These are phyloP conservation scores for Piper betle DNA, from an alignment of 164 flowering plant species.

Conservation along the genomic window DNA sequence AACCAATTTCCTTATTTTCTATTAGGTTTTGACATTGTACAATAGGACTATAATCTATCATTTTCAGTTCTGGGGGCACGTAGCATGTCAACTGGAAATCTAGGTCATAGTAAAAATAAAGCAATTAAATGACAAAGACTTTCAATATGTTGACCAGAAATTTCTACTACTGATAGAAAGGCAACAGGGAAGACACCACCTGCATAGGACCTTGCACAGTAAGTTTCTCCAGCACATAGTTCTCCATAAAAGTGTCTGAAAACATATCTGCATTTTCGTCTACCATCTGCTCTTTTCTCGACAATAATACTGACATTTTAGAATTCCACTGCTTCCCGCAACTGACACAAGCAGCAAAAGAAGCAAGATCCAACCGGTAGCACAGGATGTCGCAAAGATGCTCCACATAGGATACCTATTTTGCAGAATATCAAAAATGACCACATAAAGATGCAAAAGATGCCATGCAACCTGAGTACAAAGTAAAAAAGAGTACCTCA, in stretches of 20 bases:
- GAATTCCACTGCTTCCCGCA: constrained; percentile 79
- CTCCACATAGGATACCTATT: constrained; percentile 79
- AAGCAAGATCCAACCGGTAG: constrained; percentile 89
- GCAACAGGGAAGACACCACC: constrained; percentile 26
- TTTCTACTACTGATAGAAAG: not conserved
- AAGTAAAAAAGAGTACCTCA: constrained; percentile 40
- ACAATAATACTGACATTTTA: constrained; percentile 54
- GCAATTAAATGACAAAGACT: no score
- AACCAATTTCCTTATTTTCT: no score
- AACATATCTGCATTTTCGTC: constrained; percentile 23
- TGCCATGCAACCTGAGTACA: not conserved
- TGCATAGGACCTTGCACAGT: constrained; percentile 81
- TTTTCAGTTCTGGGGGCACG: no score
- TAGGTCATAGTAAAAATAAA: no score
- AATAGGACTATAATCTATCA: no score
- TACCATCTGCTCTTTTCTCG: constrained; percentile 41
- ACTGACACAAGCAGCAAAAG: constrained; percentile 83
- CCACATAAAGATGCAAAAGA: not conserved
- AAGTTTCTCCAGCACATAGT: constrained; percentile 84
- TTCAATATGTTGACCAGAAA: not conserved
- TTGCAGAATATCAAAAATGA: not conserved
- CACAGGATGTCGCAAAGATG: constrained; percentile 83
- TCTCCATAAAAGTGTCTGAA: constrained; percentile 81
- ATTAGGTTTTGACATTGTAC: no score
- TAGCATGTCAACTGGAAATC: no score